Conservation (phyloP, 1,284 basidiomycete species). For the Xerocomus amazonicus region DNA sequence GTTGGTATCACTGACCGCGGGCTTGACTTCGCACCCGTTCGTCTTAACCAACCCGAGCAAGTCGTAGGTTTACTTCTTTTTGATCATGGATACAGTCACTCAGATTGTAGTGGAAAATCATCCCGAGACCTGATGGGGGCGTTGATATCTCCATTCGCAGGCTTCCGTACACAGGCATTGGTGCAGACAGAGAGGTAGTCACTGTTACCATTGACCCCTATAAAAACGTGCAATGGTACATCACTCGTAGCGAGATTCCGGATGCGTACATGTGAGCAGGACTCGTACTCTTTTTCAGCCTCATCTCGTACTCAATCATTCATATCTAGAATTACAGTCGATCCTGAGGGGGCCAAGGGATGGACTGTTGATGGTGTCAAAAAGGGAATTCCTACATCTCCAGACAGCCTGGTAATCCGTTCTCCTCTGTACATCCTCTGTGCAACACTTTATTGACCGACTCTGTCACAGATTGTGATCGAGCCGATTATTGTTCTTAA, state of each 20-base stretch:
- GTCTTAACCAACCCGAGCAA: neutral
- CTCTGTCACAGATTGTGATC: neutral
- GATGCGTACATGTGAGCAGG: neutral
- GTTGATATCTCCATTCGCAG: neutral
- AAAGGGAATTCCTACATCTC: too few relatives aligned
- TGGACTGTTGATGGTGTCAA: neutral
- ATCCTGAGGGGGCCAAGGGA: neutral
- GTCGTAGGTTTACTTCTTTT: neutral
- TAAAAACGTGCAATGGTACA: neutral
- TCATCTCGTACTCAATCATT: neutral
- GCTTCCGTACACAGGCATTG: neutral
- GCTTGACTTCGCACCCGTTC: neutral
- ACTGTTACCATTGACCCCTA: neutral
- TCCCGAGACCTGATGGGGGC: too few relatives aligned
- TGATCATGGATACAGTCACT: too few relatives aligned
- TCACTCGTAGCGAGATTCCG: neutral
- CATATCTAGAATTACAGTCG: neutral
- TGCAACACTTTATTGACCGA: too few relatives aligned
- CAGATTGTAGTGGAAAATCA: neutral
- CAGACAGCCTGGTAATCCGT: neutral
- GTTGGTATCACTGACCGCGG: neutral
- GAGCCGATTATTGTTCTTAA: neutral
- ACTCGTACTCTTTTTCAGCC: neutral
- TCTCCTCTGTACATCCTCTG: neutral
- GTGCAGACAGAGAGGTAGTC: neutral